Conservation (phyloP, 1,284 basidiomycete genomes). For the Sanghuangporus sanghuang region DNA sequence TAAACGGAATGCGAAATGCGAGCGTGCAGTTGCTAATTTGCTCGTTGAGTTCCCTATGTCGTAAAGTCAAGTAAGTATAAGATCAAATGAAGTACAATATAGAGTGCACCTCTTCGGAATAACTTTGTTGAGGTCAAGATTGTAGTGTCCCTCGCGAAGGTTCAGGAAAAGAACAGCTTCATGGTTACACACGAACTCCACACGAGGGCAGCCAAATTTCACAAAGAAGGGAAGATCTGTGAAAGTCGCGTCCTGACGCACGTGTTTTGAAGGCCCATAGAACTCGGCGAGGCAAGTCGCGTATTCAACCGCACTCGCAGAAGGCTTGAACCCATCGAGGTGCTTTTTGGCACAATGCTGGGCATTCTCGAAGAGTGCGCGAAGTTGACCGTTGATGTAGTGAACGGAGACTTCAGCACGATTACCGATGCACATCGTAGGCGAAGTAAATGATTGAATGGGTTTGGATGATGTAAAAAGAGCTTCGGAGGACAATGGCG, state of each 20-base stretch:
- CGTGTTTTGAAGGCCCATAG: conserved; percentile 16
- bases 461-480: background rate
- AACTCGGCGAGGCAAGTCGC: conserved; percentile 17
- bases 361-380: conserved; percentile 19
- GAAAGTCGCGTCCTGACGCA: conserved; percentile 1
- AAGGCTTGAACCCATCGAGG: conserved; percentile 10
- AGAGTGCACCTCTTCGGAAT: conserved; percentile 3
- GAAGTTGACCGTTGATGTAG: conserved; percentile 19
- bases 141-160: conserved; percentile 17
- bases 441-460: background rate
- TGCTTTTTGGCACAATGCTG: conserved; percentile 14
- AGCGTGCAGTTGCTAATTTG: conserved; percentile 6
- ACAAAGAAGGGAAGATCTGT: conserved; percentile 18
- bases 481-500: background rate
- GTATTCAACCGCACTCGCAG: conserved; percentile 12
- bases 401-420: conserved; percentile 16
- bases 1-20: conserved; percentile 19
- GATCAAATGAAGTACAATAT: background rate
- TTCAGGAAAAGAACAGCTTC: conserved; percentile 19
- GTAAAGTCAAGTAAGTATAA: background rate
- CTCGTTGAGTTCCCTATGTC: conserved; percentile 8
- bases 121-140: conserved; percentile 13
- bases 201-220: conserved; percentile 14
- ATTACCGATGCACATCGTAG: conserved; percentile 18
- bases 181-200: conserved; percentile 21